phyloP scores from a whole-genome alignment of 1,284 basidiomycete species.

The Trametes pubescens region DNA sequence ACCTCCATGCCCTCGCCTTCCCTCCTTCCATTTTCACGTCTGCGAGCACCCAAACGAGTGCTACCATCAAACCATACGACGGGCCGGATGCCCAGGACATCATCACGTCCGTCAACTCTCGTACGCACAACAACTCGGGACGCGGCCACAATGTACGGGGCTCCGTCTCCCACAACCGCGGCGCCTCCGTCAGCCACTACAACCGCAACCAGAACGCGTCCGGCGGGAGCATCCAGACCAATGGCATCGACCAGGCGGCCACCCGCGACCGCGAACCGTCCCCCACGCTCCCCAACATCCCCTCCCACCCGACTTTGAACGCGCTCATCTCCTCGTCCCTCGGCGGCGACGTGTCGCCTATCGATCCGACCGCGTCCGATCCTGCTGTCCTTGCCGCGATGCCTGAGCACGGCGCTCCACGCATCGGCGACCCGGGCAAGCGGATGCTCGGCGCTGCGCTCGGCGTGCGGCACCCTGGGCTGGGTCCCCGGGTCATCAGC shows the following conservation, averaged over 20 bases:
- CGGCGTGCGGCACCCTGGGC: constrained; percentile 78
- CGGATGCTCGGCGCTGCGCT: constrained; percentile 85
- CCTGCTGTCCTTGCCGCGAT: constrained; percentile 70
- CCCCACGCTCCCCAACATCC: constrained; percentile 81
- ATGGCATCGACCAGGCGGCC: constrained; percentile 53
- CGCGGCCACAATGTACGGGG: constrained; percentile 72
- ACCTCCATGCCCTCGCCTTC: constrained; percentile 86
- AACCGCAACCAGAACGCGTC: constrained; percentile 61
- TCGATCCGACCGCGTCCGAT: constrained; percentile 56
- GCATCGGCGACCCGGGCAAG: constrained; percentile 85
- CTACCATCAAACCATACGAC: constrained; percentile 87
- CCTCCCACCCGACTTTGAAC: constrained; percentile 82
- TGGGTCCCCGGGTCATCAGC: constrained; percentile 65
- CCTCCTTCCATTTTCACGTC: constrained; percentile 78
- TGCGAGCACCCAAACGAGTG: constrained; percentile 60
- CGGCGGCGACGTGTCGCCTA: constrained; percentile 54
- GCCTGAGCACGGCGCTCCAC: constrained; percentile 49
- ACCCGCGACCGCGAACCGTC: constrained; percentile 68
- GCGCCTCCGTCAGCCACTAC: constrained; percentile 67
- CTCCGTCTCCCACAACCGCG: constrained; percentile 44
- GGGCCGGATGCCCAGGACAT: constrained; percentile 91
- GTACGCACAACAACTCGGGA: constrained; percentile 68
- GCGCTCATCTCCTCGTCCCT: constrained; percentile 80
- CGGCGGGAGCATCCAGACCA: constrained; percentile 47
- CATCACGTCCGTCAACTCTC: constrained; percentile 87